Evolutionary conservation across 2,329 filamentous ascomycete genomes (phyloP).

Genomic region (Trichoderma sp.): DNA sequence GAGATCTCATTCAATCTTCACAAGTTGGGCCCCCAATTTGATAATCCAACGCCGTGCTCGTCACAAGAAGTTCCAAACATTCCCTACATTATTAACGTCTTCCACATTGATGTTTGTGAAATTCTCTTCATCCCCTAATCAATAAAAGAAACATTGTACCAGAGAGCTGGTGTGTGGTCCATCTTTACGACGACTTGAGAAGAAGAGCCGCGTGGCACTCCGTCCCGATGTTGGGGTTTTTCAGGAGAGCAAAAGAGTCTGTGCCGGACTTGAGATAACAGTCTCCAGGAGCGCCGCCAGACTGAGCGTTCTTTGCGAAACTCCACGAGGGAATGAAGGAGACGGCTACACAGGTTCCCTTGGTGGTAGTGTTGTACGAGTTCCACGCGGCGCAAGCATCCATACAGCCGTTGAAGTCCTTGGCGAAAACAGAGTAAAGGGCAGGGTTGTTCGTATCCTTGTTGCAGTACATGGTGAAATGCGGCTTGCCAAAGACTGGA

Average conservation of each 20-base stretch:
- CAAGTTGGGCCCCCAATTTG: background rate
- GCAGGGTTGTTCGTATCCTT: background rate
- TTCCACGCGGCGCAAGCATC: constrained; percentile 9
- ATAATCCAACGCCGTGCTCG: constrained; percentile 8
- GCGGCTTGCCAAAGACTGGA: background rate
- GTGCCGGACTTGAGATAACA: constrained; percentile 11
- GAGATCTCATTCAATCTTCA: background rate
- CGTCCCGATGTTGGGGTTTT: background rate
- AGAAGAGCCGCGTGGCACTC: background rate
- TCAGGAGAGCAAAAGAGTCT: background rate
- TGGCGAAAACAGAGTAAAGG: background rate
- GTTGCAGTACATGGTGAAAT: constrained; percentile 13
- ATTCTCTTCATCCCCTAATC: background rate
- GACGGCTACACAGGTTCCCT: background rate
- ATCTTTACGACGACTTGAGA: background rate
- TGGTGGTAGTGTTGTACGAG: background rate
- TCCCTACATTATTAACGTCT: background rate
- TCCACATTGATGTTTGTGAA: background rate
- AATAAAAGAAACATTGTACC: background rate
- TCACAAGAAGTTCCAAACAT: background rate
- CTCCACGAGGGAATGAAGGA: constrained; percentile 11
- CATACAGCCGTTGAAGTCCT: constrained; percentile 10
- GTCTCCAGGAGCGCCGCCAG: background rate
- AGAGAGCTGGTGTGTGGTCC: background rate
- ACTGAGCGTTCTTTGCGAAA: background rate